These are phyloP conservation scores for Alternaria sp. DNA, from an alignment of 2,329 filamentous ascomycete genomes.

Conservation along the genomic window DNA sequence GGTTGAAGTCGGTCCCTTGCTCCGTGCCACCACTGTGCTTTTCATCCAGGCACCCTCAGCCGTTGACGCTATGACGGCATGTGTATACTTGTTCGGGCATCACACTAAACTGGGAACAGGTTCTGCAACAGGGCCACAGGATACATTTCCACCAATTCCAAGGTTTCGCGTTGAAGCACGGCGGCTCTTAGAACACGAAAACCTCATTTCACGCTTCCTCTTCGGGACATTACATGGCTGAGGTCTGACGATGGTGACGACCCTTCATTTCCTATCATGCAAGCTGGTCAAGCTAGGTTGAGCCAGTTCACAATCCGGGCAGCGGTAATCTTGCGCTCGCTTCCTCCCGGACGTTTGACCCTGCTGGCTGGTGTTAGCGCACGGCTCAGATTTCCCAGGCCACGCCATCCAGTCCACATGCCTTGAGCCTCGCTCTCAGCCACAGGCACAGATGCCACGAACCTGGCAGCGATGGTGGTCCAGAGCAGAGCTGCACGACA, in stretches of 20 bases:
- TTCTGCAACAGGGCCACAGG: constrained; percentile 20
- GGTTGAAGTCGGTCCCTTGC: constrained; percentile 38
- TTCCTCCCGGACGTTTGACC: constrained; percentile 49
- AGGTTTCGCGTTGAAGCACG: constrained; percentile 47
- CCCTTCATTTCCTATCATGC: constrained; percentile 50
- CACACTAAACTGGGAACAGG: constrained; percentile 28
- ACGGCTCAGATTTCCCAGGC: constrained; percentile 32
- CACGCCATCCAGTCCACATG: constrained; percentile 23
- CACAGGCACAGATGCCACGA: constrained; percentile 25
- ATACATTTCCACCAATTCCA: constrained; percentile 31
- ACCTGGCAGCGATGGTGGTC: constrained; percentile 24
- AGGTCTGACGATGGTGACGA: constrained; percentile 39
- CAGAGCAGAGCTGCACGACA: constrained; percentile 22
- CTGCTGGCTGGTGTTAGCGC: constrained; percentile 41
- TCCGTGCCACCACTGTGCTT: constrained; percentile 34
- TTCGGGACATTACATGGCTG: constrained; percentile 39
- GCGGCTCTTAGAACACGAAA: constrained; percentile 39
- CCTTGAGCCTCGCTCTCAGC: constrained; percentile 34
- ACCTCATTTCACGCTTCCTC: constrained; percentile 41
- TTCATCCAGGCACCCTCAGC: constrained; percentile 23
- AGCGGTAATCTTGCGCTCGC: constrained; percentile 46
- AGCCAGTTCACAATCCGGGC: constrained; percentile 37
- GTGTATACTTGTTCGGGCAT: constrained; percentile 37
- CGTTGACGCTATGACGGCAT: constrained; percentile 35
- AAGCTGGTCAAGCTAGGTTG: constrained; percentile 31